Conservation (phyloP, 306 rosid species). For the Begonia masoniana region DNA sequence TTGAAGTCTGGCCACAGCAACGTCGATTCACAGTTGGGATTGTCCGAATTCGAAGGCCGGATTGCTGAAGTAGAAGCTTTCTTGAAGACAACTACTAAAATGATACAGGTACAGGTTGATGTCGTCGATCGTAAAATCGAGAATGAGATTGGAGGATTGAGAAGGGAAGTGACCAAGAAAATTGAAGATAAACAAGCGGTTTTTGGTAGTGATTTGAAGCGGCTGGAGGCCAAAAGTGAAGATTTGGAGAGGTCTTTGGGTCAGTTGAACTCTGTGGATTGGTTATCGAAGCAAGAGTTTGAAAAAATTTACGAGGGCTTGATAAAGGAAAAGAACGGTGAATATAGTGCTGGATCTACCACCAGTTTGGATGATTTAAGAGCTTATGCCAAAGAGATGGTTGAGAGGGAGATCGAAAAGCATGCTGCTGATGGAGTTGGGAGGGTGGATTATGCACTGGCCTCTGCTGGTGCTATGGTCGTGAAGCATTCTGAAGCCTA, state of each 20-base stretch:
- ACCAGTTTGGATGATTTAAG: conserved; percentile 60
- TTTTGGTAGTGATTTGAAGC: conserved; percentile 34
- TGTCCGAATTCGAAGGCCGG: conserved; percentile 55
- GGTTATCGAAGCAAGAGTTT: conserved; percentile 69
- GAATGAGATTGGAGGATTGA: conserved; percentile 44
- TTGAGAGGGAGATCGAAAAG: conserved; percentile 68
- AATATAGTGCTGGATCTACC: conserved; percentile 19
- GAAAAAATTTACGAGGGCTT: conserved; percentile 42
- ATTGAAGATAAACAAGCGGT: conserved; percentile 38
- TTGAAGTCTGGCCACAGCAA: conserved; percentile 23
- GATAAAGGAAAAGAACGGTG: conserved; percentile 26
- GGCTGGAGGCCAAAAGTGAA: conserved; percentile 36
- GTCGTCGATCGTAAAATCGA: conserved; percentile 68
- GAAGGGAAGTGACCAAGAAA: conserved; percentile 37
- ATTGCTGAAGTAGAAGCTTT: conserved; percentile 58
- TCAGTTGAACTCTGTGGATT: conserved; percentile 41
- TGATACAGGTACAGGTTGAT: conserved; percentile 79
- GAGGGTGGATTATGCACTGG: conserved; percentile 66
- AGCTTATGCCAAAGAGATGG: conserved; percentile 51
- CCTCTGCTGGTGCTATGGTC: conserved; percentile 50
- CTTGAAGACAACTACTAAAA: conserved; percentile 44
- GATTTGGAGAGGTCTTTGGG: conserved; percentile 44
- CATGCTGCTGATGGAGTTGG: conserved; percentile 95
- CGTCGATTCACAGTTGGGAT: conserved; percentile 25
- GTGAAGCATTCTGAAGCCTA: conserved; percentile 62